Evolutionary conservation across 495 filamentous ascomycete species (phyloP), one percentile per base, ranked within the genome.

Genomic region (Diplogelasinospora grovesii): DNA sequence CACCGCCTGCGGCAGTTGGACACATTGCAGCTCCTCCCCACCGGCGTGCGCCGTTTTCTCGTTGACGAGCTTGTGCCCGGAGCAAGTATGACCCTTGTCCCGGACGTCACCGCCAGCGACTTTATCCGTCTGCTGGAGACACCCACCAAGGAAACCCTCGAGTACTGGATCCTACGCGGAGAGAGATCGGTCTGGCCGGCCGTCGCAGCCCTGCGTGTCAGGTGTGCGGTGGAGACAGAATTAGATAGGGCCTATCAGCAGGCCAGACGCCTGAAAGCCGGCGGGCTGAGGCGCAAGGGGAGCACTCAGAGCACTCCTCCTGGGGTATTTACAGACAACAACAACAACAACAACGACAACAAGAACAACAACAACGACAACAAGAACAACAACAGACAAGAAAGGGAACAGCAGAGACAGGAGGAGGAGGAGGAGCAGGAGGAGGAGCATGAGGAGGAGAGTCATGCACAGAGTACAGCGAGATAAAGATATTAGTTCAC

Each of bases 121-220:
- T 83, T 95, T 44, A 54, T 79, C 3, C 76, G 79, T 22, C 64
- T 97, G 28, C 71, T 95, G 22, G 84, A 92, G 49, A 85, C 79
- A 20, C 90, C 90, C 3, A 89, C 81, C 13, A 70, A 75, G 35
- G 75, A 81, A 39, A 77, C 78, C 16, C 63, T 96, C 8, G 79
- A 87, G 19, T 82, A 89, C 45, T 96, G 90, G 90, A 87, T 90
- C 42, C 56, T 80, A 14, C 71, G 83, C 28, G 90, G 90, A 6
- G 89, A 96, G 64, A 61, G 83, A 26, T 86, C 84, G 39, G 86
- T 94, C 0, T 97, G 90, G 90, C 90, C 90, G 3, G 86, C 87
- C n/a, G 75, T 94, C 30, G 78, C 78, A 20, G 86, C 88, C 10
- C 64, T 97, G 39, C 83, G 79, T 51, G 78, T 94, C 5, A 68